phyloP scores from a whole-genome alignment of 2,329 filamentous ascomycete species.

The Dothiorella sarmentorum region DNA sequence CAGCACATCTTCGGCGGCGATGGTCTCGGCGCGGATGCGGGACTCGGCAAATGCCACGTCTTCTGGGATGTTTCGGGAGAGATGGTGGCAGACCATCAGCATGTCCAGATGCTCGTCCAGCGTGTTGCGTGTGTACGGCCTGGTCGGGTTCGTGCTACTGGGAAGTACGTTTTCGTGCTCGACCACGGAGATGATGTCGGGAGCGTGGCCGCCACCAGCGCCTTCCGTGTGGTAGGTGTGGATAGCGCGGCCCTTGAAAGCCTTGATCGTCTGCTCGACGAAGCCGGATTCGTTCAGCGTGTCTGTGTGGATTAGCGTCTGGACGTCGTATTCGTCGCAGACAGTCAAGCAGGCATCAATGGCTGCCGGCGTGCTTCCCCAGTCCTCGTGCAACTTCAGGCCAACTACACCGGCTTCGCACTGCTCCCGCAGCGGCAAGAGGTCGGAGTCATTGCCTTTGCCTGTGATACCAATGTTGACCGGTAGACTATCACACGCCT shows the following conservation, averaged over 20 bases:
- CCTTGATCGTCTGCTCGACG: constrained; percentile 83
- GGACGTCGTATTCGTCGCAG: constrained; percentile 87
- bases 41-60: constrained; percentile 94
- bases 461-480: constrained; percentile 88
- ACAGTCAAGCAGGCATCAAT: constrained; percentile 79
- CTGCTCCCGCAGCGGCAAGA: constrained; percentile 71
- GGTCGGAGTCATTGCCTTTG: constrained; percentile 83
- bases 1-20: constrained; percentile 92
- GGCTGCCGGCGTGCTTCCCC: constrained; percentile 85
- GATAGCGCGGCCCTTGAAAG: constrained; percentile 82
- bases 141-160: constrained; percentile 86
- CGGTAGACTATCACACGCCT: constrained; percentile 76
- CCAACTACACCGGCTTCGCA: constrained; percentile 80
- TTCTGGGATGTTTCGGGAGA: constrained; percentile 89
- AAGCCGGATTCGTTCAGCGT: constrained; percentile 97
- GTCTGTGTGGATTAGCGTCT: constrained; percentile 88
- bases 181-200: constrained; percentile 92
- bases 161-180: constrained; percentile 86
- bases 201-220: constrained; percentile 89
- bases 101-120: constrained; percentile 96
- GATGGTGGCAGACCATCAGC: constrained; percentile 96
- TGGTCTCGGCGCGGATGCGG: constrained; percentile 91
- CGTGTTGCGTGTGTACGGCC: constrained; percentile 87
- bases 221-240: constrained; percentile 98
- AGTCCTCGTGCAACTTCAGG: constrained; percentile 93